Evolutionary conservation across 768 basidiomycete species (phyloP).

Genomic region (Mycena kentingensis): DNA sequence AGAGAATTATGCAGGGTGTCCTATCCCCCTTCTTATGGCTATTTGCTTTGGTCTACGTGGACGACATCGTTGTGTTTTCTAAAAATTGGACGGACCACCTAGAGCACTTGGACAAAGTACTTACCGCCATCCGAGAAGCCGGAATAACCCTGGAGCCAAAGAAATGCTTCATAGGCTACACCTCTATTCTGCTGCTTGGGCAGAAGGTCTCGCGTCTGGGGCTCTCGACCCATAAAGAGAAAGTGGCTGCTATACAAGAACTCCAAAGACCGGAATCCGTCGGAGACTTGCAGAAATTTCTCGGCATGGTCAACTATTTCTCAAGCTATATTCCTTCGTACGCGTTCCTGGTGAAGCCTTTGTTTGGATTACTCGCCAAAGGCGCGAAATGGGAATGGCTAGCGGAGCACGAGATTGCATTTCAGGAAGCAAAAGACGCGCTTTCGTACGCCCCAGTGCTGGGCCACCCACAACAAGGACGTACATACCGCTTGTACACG

Average conservation of each 20-base stretch:
- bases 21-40: conserved; percentile 40
- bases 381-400: conserved; percentile 25
- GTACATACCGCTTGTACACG: conserved; percentile 36
- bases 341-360: conserved; percentile 32
- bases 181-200: conserved; percentile 36
- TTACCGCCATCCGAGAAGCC: conserved; percentile 28
- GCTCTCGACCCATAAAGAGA: conserved; percentile 38
- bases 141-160: conserved; percentile 36
- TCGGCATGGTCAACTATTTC: conserved; percentile 42
- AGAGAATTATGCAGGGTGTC: conserved; percentile 41
- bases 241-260: conserved; percentile 35
- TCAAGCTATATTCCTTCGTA: conserved; percentile 37
- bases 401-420: conserved; percentile 28
- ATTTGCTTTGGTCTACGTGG: conserved; percentile 42
- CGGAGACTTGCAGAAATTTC: conserved; percentile 32
- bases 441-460: conserved; percentile 33
- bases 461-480: conserved; percentile 29
- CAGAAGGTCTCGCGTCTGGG: conserved; percentile 42
- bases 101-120: conserved; percentile 32
- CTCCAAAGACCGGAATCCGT: conserved; percentile 29
- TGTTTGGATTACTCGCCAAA: conserved; percentile 36
- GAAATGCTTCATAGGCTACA: conserved; percentile 33
- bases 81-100: conserved; percentile 32
- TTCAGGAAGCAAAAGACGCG: conserved; percentile 29
- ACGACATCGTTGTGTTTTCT: too few relatives aligned